Evolutionary conservation across 768 basidiomycete genomes (phyloP), one percentile per base, ranked within the genome.

Genomic region (Mycena polygramma): DNA sequence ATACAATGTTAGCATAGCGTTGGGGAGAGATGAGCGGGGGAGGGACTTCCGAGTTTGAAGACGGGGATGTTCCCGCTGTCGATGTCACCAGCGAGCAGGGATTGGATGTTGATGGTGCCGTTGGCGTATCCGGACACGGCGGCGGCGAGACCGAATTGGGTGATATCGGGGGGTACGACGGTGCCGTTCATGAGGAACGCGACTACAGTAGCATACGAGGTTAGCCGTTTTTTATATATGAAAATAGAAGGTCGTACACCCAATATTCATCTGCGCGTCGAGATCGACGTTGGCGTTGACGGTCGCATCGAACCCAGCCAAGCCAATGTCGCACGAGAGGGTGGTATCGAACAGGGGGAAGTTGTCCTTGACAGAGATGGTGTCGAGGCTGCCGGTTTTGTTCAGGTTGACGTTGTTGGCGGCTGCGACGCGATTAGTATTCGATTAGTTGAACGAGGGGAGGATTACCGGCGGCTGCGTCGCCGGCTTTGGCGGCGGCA

Each of bases 21-120:
- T 55, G 54, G 22, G 41, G 39, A 46, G 11, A 19, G 37, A 22
- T 55, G 53, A 55, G 53, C 57, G 43, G n/a, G 41, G 37, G 57
- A 59, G 39, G 43, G 22, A 59, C 37, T 43, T 59, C 10, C 57
- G 35, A 24, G 22, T 39, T 62, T 62, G 60, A 62, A 62, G 26
- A 62, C 60, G 60, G 60, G 60, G 60, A 62, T 62, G 60, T 62
- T 62, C 11, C 60, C 60, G 20, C 46, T 49, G 19, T 62, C 60
- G 60, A 62, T 62, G 26, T 62, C 60, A 36, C 60, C 60, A n/a
- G 46, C 10, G n/a, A 62, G 60, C 46, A 62, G 10, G 60, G 60
- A 30, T n/a, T 35, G 10, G 26, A 62, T 51, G 60, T 62, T 62
- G 48, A 62, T 62, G 60, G 60, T 62, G 60, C 60, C 60, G n/a